Evolutionary conservation across 192 early-diverging fungal genomes (phyloP), one percentile per base, ranked within the genome.

Genomic region (Spizellomyces punctatus): DNA sequence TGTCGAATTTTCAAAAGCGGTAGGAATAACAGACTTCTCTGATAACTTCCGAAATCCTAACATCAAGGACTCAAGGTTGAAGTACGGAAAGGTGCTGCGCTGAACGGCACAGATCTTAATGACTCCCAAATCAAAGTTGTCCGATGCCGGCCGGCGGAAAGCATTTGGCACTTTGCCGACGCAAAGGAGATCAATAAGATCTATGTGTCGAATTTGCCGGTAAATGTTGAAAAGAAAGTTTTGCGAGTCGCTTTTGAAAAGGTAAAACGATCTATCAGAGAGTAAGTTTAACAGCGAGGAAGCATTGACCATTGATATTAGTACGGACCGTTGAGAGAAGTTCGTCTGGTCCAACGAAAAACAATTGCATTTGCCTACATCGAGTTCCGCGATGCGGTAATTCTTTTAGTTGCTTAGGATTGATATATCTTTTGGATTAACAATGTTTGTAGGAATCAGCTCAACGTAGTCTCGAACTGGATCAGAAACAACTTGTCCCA

Each of bases 301-400:
- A 5, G 12, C 6, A 66, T 41, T 54, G 14, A 61, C 21, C 55
- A 45, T 69, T 44, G 46, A 63, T 36, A 57, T 5, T 47, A 79
- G 81, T 85, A 64, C 76, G 84, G 84, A 8, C 72, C 81, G 47
- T 60, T 83, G 22, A 54, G 57, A 21, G 82, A 83, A 41, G 78
- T 86, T 41, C 74, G 84, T 14, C 59, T 86, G 5, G 71, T 81
- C 22, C n/a, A 63, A 10, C 58, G 70, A 41, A 43, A 66, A 5
- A 72, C 70, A 14, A 75, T 45, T n/a, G 81, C 82, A 5, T 86
- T 86, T 70, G 81, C 84, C n/a, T 86, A 86, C 59, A 69, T 86
- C 50, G 78, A 86, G 62, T 85, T 69, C 69, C 71, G 73, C n/a
- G 57, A 58, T 63, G 71, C n/a, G 62, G 78, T 79, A 64, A n/a